Evolutionary conservation across 2,329 filamentous ascomycete genomes (phyloP).

Genomic region (Parafenestella ontariensis): DNA sequence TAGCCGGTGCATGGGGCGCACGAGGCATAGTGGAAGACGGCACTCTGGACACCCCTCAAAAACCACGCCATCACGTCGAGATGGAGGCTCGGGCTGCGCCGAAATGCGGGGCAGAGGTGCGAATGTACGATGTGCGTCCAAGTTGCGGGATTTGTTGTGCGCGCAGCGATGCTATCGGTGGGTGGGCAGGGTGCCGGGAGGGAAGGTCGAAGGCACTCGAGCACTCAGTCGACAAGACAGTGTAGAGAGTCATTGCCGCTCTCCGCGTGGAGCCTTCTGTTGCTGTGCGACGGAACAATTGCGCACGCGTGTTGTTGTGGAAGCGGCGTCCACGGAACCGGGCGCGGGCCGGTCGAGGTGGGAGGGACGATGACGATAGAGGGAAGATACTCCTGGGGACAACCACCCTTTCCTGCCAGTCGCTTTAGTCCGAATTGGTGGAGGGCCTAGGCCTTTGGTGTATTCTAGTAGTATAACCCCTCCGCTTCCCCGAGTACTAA

Average conservation of each 20-base stretch:
- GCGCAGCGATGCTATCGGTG: not conserved
- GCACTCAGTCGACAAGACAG: slow-evolving; percentile 26
- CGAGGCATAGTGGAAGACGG: slow-evolving; percentile 77
- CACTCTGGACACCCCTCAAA: slow-evolving; percentile 69
- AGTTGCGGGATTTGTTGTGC: slow-evolving; percentile 3
- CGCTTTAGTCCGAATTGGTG: not conserved
- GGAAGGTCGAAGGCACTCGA: slow-evolving; percentile 21
- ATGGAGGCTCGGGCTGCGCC: not conserved
- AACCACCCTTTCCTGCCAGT: not conserved
- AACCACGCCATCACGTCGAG: slow-evolving; percentile 47
- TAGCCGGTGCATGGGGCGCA: slow-evolving; percentile 80
- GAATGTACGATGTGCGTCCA: not conserved
- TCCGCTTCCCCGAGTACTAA: not conserved
- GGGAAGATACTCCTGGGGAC: too few relatives aligned
- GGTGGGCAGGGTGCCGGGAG: slow-evolving; percentile 3
- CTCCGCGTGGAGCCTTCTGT: slow-evolving; percentile 14
- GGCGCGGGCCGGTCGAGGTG: slow-evolving; percentile 6
- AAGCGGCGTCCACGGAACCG: slow-evolving; percentile 20
- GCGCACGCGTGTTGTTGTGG: slow-evolving; percentile 13
- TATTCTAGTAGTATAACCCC: not conserved
- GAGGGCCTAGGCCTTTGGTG: slow-evolving; percentile 4
- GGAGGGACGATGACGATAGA: slow-evolving; percentile 13
- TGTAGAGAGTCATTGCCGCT: slow-evolving; percentile 35
- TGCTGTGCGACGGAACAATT: slow-evolving; percentile 1
- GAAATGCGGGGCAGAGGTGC: not conserved